Conservation (phyloP, 805 yeast genomes). For the Candida alai region DNA sequence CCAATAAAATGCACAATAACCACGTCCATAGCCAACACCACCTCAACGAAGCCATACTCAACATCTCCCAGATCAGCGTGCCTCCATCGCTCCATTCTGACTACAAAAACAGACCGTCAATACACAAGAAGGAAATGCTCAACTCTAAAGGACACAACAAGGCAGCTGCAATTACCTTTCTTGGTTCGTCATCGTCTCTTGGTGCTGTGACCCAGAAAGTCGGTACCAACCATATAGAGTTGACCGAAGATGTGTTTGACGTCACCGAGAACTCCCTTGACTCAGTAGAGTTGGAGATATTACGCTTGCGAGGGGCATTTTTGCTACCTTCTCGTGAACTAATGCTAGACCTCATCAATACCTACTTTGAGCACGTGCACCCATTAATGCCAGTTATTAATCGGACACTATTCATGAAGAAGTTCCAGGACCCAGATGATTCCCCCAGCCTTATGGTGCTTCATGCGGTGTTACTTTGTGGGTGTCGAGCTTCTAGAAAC, state of each 20-base stretch:
- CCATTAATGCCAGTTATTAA: conserved; percentile 69
- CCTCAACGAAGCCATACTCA: conserved; percentile 35
- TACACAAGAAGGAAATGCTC: conserved; percentile 31
- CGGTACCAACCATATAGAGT: conserved; percentile 46
- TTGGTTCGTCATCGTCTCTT: conserved; percentile 53
- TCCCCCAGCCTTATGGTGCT: conserved; percentile 63
- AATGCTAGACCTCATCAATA: conserved; percentile 55
- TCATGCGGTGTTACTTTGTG: conserved; percentile 67
- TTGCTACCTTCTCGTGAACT: conserved; percentile 58
- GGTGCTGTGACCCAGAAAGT: conserved; percentile 44
- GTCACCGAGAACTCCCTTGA: conserved; percentile 36
- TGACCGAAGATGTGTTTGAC: conserved; percentile 39
- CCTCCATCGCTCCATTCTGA: conserved; percentile 42
- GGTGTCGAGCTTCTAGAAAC: conserved; percentile 57
- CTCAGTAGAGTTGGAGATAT: conserved; percentile 60
- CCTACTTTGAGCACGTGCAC: conserved; percentile 62
- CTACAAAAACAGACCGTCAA: conserved; percentile 36
- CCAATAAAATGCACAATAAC: conserved; percentile 4
- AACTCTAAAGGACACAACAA: conserved; percentile 13
- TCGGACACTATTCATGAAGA: conserved; percentile 55
- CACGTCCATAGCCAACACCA: conserved; percentile 6
- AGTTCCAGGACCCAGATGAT: conserved; percentile 50
- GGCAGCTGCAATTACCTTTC: conserved; percentile 39
- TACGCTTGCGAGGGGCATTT: conserved; percentile 67
- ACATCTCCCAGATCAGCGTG: conserved; percentile 38